phyloP scores from a whole-genome alignment of 2,329 filamentous ascomycete genomes.

The Phaeosphaeriaceae sp. region DNA sequence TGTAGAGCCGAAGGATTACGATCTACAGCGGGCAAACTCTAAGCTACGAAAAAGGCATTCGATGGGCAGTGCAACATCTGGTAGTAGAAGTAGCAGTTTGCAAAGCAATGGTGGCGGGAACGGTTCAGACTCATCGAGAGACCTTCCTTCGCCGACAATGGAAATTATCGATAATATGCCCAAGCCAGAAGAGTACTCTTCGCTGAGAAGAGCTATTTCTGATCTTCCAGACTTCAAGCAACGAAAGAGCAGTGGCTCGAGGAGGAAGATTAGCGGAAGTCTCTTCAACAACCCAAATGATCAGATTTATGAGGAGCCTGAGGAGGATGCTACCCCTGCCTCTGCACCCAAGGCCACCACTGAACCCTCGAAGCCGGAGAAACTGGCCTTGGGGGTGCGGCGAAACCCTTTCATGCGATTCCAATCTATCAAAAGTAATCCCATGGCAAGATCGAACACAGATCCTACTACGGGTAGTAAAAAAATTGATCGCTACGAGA shows the following conservation, averaged over 20 bases:
- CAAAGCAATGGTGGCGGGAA: constrained; percentile 46
- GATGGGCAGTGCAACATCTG: constrained; percentile 40
- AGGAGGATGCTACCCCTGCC: constrained; percentile 51
- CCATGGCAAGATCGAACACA: constrained; percentile 52
- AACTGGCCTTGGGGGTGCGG: constrained; percentile 59
- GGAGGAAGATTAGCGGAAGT: constrained; percentile 72
- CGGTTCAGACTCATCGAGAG: constrained; percentile 31
- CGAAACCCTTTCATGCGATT: constrained; percentile 71
- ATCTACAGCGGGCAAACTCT: constrained; percentile 41
- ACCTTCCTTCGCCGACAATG: constrained; percentile 31
- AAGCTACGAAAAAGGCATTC: constrained; percentile 46
- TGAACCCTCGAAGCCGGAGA: constrained; percentile 39
- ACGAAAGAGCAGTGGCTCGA: constrained; percentile 68
- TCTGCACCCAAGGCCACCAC: constrained; percentile 36
- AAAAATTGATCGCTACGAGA: constrained; percentile 66
- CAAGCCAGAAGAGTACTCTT: constrained; percentile 38
- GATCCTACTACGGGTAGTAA: constrained; percentile 54
- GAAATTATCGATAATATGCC: constrained; percentile 19
- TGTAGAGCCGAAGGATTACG: constrained; percentile 36
- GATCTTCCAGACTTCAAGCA: constrained; percentile 38
- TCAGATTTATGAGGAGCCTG: constrained; percentile 89
- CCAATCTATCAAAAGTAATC: constrained; percentile 58
- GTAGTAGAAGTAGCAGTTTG: constrained; percentile 47
- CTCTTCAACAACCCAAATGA: constrained; percentile 74
- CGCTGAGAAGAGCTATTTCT: constrained; percentile 41